Percentiles rank a stretch among this genome's conserved stretches.
These are phyloP conservation scores for Royoungia palumana DNA, from an alignment of 768 basidiomycete species.

Conservation along the genomic window DNA sequence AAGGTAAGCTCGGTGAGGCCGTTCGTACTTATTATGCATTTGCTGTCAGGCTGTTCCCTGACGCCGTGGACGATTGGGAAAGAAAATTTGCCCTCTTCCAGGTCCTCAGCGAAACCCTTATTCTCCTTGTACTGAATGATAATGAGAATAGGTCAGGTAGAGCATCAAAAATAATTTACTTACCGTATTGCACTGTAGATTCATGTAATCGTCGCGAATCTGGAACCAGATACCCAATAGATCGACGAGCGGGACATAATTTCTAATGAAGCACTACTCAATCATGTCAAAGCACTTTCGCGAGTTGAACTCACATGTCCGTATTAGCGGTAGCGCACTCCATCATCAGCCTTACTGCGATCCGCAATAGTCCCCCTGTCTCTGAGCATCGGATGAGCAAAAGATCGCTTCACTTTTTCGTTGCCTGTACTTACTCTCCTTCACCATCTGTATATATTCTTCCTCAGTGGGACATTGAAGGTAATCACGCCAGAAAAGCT, in stretches of 20 bases:
- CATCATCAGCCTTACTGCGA: constrained; percentile 95
- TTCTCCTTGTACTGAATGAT: constrained; percentile 69
- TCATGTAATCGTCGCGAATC: constrained; percentile 55
- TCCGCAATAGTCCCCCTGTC: constrained; percentile 88
- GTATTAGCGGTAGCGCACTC: constrained; percentile 64
- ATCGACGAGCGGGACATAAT: constrained; percentile 56
- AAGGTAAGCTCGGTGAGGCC: neutral
- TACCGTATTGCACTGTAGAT: constrained; percentile 26
- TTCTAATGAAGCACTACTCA: constrained; percentile 26
- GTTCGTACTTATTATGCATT: constrained; percentile 79
- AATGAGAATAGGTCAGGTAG: neutral
- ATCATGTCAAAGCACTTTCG: neutral
- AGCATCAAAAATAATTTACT: neutral
- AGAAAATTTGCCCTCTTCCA: constrained; percentile 96
- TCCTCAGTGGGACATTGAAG: constrained; percentile 89
- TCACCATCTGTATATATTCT: constrained; percentile 94
- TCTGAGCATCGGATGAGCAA: constrained; percentile 47
- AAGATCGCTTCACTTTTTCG: neutral
- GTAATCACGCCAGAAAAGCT: constrained; percentile 90
- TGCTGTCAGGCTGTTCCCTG: constrained; percentile 69
- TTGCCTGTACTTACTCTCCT: constrained; percentile 65
- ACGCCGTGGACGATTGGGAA: constrained; percentile 94
- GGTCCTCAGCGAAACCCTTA: constrained; percentile 89
- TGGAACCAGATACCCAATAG: constrained; percentile 58
- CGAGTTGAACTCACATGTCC: constrained; percentile 46